Evolutionary conservation across 2,329 filamentous ascomycete species (phyloP), one percentile per base, ranked within the genome.

Genomic region (Xylaria sp.): DNA sequence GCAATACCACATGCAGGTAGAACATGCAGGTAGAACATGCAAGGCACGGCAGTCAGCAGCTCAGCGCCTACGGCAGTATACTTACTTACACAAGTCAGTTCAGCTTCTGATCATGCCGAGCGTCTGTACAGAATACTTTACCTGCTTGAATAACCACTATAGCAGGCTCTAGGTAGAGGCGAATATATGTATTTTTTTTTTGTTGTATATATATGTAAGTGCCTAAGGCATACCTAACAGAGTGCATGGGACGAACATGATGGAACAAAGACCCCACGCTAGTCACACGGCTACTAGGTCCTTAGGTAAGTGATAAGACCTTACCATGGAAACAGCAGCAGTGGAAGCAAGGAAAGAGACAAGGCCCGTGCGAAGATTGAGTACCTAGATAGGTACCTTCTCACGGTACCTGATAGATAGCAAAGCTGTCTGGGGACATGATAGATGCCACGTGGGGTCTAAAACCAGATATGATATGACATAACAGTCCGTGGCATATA

Each of bases 401-500:
- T n/a, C 12, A 58, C 13, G 7, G 7, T 12, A 58, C 28, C 28
- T 28, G 31, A n/a, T 31, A 13, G 55, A 43, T 25, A n/a, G 49
- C 7, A 10, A 58, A 55, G 28, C 36, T 51, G 46, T 36, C 39
- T n/a, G 62, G 56, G 25, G 15, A 15, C 12, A 18, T 52, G 55
- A 46, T 52, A 20, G 54, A 55, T 67, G 61, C 74, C 75, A 76
- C 73, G 72, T 75, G 75, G 74, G 72, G 72, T 74, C 73, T 75
- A 72, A 73, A 74, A 68, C 56, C 71, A 67, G 69, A 64, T 36
- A 59, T 41, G 46, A 64, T 66, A 61, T 39, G 56, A 31, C 23
- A 62, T 2, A 3, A 63, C 9, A 12, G 18, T 48, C 39, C 6
- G 28, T n/a, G 9, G 39, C 15, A 7, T 39, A 39, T 12, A 12